Percentiles rank a stretch among this genome's conserved stretches.
Evolutionary conservation across 2,329 filamentous ascomycete genomes (phyloP).

Genomic region (Plenodomus biglobosus): DNA sequence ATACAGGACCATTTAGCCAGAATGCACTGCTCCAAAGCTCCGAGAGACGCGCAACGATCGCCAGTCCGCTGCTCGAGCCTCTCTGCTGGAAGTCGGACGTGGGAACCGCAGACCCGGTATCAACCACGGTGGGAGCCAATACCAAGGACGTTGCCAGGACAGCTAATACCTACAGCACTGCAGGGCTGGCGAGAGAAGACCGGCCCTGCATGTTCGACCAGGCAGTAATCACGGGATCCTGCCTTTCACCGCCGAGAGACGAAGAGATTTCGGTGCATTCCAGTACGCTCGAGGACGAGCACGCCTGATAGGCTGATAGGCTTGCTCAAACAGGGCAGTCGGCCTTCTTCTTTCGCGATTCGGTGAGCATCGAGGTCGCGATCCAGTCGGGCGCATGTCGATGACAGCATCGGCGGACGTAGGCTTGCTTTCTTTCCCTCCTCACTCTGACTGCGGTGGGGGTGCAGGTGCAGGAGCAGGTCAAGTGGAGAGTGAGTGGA

Average conservation of each 20-base stretch:
- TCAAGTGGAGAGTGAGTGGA: constrained; percentile 3
- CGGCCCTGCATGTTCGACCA: too few relatives aligned
- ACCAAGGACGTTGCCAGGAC: neutral
- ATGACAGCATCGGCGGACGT: constrained; percentile 1
- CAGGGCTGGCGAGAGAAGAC: too few relatives aligned
- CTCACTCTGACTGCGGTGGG: neutral
- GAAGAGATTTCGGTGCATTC: neutral
- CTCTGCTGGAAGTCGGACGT: constrained; percentile 2
- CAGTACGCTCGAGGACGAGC: too few relatives aligned
- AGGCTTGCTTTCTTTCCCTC: neutral
- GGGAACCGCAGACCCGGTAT: constrained; percentile 1
- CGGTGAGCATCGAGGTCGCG: constrained; percentile 1
- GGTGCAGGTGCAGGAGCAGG: neutral
- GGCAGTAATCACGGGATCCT: too few relatives aligned
- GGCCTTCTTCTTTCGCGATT: neutral
- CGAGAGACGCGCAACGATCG: neutral
- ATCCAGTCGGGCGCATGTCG: constrained; percentile 1
- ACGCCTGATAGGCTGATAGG: neutral
- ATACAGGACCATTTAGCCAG: constrained; percentile 12
- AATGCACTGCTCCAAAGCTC: constrained; percentile 4
- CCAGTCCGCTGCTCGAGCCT: neutral
- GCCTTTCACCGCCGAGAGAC: neutral
- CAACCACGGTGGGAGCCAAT: neutral
- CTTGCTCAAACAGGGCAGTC: neutral
- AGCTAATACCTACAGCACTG: neutral